Evolutionary conservation across 441 rosid genomes (phyloP).

Genomic region (Erodium chrysanthum): DNA sequence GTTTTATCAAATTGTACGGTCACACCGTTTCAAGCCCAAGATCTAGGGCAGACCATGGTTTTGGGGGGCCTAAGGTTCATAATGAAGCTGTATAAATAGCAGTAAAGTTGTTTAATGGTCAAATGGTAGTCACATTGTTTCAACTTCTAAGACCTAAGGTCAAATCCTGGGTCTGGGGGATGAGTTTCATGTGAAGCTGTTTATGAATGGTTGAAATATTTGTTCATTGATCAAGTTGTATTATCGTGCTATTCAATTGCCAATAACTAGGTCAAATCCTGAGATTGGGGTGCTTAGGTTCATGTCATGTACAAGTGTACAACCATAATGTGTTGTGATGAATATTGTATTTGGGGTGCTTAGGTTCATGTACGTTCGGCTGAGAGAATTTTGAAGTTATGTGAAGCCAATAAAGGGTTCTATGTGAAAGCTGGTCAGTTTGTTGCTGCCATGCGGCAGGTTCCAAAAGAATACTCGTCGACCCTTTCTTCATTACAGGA

Average conservation of each 20-base stretch:
- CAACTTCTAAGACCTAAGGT: background rate
- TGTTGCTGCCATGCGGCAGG: constrained; percentile 63
- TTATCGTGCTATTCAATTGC: too few species aligned
- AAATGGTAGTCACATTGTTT: background rate
- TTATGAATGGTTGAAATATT: too few species aligned
- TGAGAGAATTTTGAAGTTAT: constrained; percentile 47
- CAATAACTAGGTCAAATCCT: too few species aligned
- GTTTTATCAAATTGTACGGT: background rate
- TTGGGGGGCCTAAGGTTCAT: background rate
- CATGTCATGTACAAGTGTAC: too few species aligned
- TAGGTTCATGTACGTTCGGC: constrained; percentile 83
- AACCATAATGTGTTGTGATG: background rate
- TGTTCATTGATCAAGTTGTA: too few species aligned
- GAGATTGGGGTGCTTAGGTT: background rate
- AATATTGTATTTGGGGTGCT: background rate
- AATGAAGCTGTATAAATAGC: background rate
- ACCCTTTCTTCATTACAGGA: constrained; percentile 71
- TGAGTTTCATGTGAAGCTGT: too few species aligned
- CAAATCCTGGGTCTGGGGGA: background rate
- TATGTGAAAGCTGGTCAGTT: constrained; percentile 92
- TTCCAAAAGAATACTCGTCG: constrained; percentile 59
- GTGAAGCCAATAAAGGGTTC: constrained; percentile 76
- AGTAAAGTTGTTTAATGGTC: background rate
- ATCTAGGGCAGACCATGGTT: background rate
- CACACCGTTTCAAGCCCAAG: background rate